Base-by-base conservation (phyloP, 1,284 basidiomycete genomes). In the Ustilago vetiveriae region DNA sequence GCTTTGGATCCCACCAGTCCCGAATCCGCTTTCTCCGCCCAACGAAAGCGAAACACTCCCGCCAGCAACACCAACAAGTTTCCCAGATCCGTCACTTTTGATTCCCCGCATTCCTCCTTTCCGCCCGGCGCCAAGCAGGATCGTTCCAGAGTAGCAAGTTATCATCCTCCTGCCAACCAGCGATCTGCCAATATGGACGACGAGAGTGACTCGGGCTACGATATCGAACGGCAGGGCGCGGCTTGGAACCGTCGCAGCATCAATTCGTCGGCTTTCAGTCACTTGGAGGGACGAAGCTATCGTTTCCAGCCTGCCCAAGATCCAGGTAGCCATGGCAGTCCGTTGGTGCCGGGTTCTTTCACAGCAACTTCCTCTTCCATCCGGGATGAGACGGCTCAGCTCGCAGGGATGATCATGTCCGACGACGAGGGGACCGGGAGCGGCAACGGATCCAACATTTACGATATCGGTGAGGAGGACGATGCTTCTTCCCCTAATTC, bases 271-370 rank as follows among this genome's bases (percentile, higher is more conserved):
- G 68, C 72, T 10, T 76, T 75, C 52, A 76, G 75, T 52, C 48
- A 64, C 22, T 66, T 80, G n/a, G 76, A 80, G 46, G 78, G 78
- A 1, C 57, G 78, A 10, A 80, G 75, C 54, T 75, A 78, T 40
- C 60, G 67, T 7, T 70, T 65, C 23, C 67, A 70, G 40, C 67
- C 40, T 16, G 45, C 54, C 8, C 57, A 72, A 22, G 73, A 75
- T 38, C 10, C 52, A 8, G 27, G 17, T 26, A 42, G 35, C 22
- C 36, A 62, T 16, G 57, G 26, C 30, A 56, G 48, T 11, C 56
- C 71, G 2, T 23, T 73, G 16, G 50, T 66, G 1, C 67, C 74
- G 1, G 65, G 69, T 33, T 72, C 75, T 5, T 81, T 77, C 55
- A 78, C 79, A 6, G 80, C 79, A 10, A 78, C 75, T 4, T 69